phyloP scores from a whole-genome alignment of 2,329 filamentous ascomycete genomes.

The Aphanocladium album region DNA sequence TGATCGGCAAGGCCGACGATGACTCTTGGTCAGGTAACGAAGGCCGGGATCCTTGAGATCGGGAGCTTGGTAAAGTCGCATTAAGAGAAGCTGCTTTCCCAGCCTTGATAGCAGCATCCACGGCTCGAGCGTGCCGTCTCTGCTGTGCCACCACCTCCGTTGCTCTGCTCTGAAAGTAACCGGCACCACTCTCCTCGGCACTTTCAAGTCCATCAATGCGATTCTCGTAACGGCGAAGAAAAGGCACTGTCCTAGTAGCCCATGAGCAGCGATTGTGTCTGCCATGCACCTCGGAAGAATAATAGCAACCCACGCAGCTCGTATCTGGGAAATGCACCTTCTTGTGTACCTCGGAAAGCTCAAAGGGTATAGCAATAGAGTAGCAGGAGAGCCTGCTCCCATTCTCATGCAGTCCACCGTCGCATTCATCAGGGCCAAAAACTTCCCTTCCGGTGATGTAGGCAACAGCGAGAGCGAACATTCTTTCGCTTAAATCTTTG shows the following conservation, averaged over 20 bases:
- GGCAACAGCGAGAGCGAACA: constrained; percentile 27
- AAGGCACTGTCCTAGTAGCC: neutral
- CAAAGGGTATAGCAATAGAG: constrained; percentile 24
- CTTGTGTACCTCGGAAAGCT: constrained; percentile 17
- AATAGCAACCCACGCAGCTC: constrained; percentile 29
- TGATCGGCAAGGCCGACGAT: no score
- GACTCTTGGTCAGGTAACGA: neutral
- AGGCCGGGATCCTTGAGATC: neutral
- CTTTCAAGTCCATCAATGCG: neutral
- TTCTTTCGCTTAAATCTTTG: constrained; percentile 16
- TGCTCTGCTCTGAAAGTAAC: neutral
- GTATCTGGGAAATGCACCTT: constrained; percentile 18
- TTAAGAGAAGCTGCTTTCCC: neutral
- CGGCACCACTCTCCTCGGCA: neutral
- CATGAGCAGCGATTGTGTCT: neutral
- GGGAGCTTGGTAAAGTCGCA: no score
- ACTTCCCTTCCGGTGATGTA: constrained; percentile 27
- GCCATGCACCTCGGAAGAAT: constrained; percentile 18
- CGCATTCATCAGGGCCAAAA: constrained; percentile 15
- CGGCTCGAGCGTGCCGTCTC: neutral
- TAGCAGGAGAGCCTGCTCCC: constrained; percentile 14
- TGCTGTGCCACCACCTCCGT: neutral
- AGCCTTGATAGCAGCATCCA: neutral
- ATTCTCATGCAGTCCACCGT: neutral
- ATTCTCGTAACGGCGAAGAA: neutral